Percentiles rank a stretch among this genome's conserved stretches.
Conservation (phyloP, 352 stramenopile genomes). For the Phytophthora gonapodyides region DNA sequence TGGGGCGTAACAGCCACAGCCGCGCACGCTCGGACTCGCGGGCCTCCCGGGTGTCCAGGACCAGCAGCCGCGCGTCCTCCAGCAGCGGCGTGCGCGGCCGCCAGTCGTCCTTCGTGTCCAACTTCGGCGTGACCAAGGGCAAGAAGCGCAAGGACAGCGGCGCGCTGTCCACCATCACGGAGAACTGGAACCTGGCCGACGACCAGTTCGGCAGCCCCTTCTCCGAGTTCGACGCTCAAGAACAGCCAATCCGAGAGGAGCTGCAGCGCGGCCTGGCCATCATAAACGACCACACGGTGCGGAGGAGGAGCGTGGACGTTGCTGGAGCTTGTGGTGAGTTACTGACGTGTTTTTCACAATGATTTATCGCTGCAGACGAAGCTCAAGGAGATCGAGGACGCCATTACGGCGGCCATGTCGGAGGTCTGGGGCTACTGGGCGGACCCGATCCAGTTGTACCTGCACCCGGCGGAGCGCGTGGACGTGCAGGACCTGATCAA, state of each 20-base stretch:
- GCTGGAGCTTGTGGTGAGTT: background rate
- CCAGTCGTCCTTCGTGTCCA: conserved; percentile 77
- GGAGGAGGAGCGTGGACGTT: background rate
- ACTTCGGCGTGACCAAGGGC: conserved; percentile 70
- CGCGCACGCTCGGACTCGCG: conserved; percentile 70
- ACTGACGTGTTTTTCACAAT: background rate
- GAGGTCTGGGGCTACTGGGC: conserved; percentile 91
- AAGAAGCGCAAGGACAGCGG: conserved; percentile 71
- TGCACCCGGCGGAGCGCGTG: conserved; percentile 84
- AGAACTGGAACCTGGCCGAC: conserved; percentile 84
- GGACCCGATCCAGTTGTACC: conserved; percentile 81
- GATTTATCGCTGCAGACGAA: conserved; percentile 62
- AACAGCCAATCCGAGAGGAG: conserved; percentile 85
- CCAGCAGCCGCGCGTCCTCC: conserved; percentile 40
- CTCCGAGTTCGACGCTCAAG: conserved; percentile 79
- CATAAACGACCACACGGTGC: conserved; percentile 87
- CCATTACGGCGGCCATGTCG: conserved; percentile 85
- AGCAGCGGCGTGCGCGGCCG: conserved; percentile 44
- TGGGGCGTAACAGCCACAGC: conserved; percentile 40
- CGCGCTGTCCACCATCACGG: conserved; percentile 84
- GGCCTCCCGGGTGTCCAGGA: conserved; percentile 61
- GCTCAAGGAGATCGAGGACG: conserved; percentile 88
- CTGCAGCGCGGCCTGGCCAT: conserved; percentile 79
- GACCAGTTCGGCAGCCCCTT: conserved; percentile 82
- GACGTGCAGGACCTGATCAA: conserved; percentile 90